Evolutionary conservation across 495 filamentous ascomycete genomes (phyloP), one percentile per base, ranked within the genome.

Genomic region (Niebla homalea): DNA sequence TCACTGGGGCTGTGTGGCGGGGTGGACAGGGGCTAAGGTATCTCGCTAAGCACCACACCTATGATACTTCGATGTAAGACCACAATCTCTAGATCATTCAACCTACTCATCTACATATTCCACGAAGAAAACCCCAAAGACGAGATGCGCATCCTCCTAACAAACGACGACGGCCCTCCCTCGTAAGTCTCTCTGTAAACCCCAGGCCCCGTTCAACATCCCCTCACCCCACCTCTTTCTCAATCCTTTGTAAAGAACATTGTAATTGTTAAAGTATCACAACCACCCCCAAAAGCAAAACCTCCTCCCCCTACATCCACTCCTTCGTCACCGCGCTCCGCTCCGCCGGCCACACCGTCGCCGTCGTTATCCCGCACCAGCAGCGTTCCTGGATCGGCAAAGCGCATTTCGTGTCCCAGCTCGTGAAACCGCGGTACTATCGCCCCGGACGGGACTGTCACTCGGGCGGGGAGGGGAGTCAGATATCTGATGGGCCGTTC

Each of bases 381-480:
- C 92, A 98, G 66, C 83, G 89, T 43, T 93, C 87, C 47, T 98
- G 92, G 92, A 96, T 98, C 57, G 88, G 89, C 49, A 98, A 98
- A 70, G 92, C 92, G 19, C 90, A 97, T 62, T 80, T 96, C 39
- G 82, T 94, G 53, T 87, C 87, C 48, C 80, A 86, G 57, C 81
- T 83, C 18, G 77, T 94, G 37, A 85, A 83, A 51, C 87, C 89
- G 3, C 80, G 80, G n/a, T 94, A 94, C 67, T 98, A 89, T 72
- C 84, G 85, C 7, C 73, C 78, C 10, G 70, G 75, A 47, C 72
- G 80, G 0, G 64, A 83, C 3, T 75, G 78, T 8, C 21, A 48
- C 18, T 16, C 11, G 5, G 45, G 45, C 2, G 45, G 45, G 14
- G 45, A 48, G 0, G 45, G 45, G 25, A 5, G 25, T 1, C 2